Conservation (phyloP, 2,329 filamentous ascomycete genomes). For the Coniella vitis region DNA sequence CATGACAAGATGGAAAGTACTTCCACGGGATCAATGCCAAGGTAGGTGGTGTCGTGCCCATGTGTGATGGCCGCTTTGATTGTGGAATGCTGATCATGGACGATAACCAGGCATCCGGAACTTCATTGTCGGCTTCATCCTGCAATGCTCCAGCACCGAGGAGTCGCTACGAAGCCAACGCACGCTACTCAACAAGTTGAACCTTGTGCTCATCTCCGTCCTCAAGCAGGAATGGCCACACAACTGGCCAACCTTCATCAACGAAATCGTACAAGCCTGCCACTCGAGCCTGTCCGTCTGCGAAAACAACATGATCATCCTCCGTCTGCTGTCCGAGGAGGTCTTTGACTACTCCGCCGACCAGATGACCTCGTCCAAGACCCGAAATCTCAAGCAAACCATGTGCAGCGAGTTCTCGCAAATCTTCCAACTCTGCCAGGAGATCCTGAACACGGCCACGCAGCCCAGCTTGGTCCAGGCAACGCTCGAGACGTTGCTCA, state of each 20-base stretch:
- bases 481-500: constrained; percentile 90
- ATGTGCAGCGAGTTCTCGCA: constrained; percentile 99
- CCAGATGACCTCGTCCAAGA: constrained; percentile 98
- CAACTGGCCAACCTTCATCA: constrained; percentile 99
- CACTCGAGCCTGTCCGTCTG: constrained; percentile 94
- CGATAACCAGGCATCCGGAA: constrained; percentile 76
- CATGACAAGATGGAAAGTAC: constrained; percentile 96
- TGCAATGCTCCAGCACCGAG: constrained; percentile 84
- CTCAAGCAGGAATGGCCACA: constrained; percentile 98
- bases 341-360: constrained; percentile 99
- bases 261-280: constrained; percentile 96
- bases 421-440: constrained; percentile 95
- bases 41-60: constrained; percentile 47
- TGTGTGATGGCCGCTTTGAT: neutral
- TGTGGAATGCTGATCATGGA: constrained; percentile 18
- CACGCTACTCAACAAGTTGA: constrained; percentile 94
- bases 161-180: constrained; percentile 78
- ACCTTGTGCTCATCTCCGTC: constrained; percentile 93
- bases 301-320: constrained; percentile 99
- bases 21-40: constrained; percentile 93
- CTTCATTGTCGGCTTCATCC: constrained; percentile 98
- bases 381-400: constrained; percentile 90
- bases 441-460: constrained; percentile 85
- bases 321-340: constrained; percentile 91
- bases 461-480: constrained; percentile 84